phyloP scores from a whole-genome alignment of 345 rosid species.

The Melaleuca quinquenervia region DNA sequence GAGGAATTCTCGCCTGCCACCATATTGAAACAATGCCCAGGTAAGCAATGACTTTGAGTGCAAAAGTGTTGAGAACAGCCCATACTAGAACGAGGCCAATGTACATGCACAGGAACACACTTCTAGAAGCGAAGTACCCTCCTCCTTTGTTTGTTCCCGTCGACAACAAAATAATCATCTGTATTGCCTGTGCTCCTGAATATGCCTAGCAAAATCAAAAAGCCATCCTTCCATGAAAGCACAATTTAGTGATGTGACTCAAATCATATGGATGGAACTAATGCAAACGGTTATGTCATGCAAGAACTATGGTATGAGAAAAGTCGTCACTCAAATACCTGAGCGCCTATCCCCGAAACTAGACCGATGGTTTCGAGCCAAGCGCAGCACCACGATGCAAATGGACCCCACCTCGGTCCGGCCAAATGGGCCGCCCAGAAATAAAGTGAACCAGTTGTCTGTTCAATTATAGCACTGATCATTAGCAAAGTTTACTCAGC shows the following conservation, averaged over 20 bases:
- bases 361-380: slow-evolving; percentile 9
- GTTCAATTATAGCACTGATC: neutral
- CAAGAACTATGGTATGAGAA: neutral
- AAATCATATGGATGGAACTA: neutral
- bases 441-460: slow-evolving; percentile 10
- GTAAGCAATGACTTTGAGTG: slow-evolving; percentile 2
- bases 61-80: slow-evolving; percentile 10
- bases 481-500: neutral
- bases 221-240: neutral
- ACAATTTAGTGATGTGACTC: neutral
- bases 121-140: neutral
- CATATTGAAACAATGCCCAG: slow-evolving; percentile 3
- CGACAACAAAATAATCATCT: slow-evolving; percentile 6
- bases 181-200: slow-evolving; percentile 9
- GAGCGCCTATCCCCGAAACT: slow-evolving; percentile 4
- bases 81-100: neutral
- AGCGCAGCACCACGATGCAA: slow-evolving; percentile 11
- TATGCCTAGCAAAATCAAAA: neutral
- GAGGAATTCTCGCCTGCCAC: slow-evolving; percentile 3
- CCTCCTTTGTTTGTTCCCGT: slow-evolving; percentile 6
- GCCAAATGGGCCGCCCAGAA: slow-evolving; percentile 11
- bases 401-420: slow-evolving; percentile 9
- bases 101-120: slow-evolving; percentile 1
- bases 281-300: neutral
- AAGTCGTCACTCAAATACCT: neutral